Base-by-base conservation (phyloP, 148 eudicot genomes). In the Rheum nobile region DNA sequence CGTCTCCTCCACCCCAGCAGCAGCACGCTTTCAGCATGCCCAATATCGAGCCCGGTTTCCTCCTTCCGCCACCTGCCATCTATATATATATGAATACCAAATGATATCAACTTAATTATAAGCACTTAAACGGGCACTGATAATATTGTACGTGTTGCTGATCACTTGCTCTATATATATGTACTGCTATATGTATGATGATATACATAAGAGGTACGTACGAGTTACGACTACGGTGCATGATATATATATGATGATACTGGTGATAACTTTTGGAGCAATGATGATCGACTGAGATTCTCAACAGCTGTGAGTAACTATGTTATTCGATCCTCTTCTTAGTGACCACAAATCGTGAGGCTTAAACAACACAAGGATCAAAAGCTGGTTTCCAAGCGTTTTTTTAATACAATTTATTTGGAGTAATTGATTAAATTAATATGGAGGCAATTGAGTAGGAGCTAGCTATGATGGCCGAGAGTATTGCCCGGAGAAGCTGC, bases 291-390 rank as follows among this genome's bases (percentile, higher is more conserved):
- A 55, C 4, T 11, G 34, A 22, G 67, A 59, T 59, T 59, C 67
- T 24, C 2, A 59, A 59, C 67, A 59, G 67, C 67, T 59, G 67
- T 59, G 16, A 59, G 34, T 59, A 59, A 59, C 67, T 59, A 59
- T 28, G 67, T 59, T 26, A 59, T 59, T 59, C 35, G 67, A 59
- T 59, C 67, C 67, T 24, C 16, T 28, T 26, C 34, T 59, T 28
- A 59, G 34, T 59, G 34, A 59, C 17, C 65, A 55, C 3, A 24
- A 55, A 55, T 59, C 34, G 67, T 57, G 67, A 28, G 67, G 34
- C 67, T 57, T 28, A 26, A 57, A 57, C 17, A 26, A 57, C 26
- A 57, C 10, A 28, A 34, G 8, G 31, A 17, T 6, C 35, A 10
- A 59, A 59, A 59, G 67, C 22, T 59, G 67, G 32, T 29, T 59